Conservation (phyloP, 164 flowering plant genomes). For the Chloranthus sessilifolius region DNA sequence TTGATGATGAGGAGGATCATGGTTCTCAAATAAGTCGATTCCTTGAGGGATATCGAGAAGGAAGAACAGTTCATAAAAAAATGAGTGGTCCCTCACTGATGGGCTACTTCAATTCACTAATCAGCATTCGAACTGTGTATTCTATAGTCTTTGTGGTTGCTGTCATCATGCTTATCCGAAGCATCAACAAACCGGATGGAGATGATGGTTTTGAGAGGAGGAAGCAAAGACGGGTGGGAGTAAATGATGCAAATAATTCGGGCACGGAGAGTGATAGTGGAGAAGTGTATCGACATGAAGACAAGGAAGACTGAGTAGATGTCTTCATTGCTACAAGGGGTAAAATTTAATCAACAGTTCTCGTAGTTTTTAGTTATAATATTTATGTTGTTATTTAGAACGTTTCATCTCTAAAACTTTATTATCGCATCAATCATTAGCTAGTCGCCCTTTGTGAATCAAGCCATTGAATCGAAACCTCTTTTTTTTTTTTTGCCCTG, state of each 20-base stretch:
- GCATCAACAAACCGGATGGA: slow-evolving; percentile 30
- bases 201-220: slow-evolving; percentile 30
- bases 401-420: too few relatives aligned
- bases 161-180: slow-evolving; percentile 45
- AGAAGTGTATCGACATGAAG: slow-evolving; percentile 30
- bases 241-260: slow-evolving; percentile 24
- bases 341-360: too few relatives aligned
- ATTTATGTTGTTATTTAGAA: too few relatives aligned
- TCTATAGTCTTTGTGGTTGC: slow-evolving; percentile 55
- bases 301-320: slow-evolving; percentile 74
- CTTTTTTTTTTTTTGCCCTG: too few relatives aligned
- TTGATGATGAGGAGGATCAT: slow-evolving; percentile 54
- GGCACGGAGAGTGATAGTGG: slow-evolving; percentile 21
- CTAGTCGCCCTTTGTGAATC: too few relatives aligned
- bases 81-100: slow-evolving; percentile 55
- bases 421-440: too few relatives aligned
- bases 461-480: too few relatives aligned
- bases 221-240: slow-evolving; percentile 23
- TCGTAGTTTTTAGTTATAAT: too few relatives aligned
- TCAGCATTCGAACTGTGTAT: slow-evolving; percentile 43
- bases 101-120: slow-evolving; percentile 54
- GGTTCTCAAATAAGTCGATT: slow-evolving; percentile 64
- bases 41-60: slow-evolving; percentile 74
- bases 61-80: slow-evolving; percentile 43
- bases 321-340: too few relatives aligned